Base-by-base conservation (phyloP, 371 early-diverging fungal species). In the Mortierella sp. region DNA sequence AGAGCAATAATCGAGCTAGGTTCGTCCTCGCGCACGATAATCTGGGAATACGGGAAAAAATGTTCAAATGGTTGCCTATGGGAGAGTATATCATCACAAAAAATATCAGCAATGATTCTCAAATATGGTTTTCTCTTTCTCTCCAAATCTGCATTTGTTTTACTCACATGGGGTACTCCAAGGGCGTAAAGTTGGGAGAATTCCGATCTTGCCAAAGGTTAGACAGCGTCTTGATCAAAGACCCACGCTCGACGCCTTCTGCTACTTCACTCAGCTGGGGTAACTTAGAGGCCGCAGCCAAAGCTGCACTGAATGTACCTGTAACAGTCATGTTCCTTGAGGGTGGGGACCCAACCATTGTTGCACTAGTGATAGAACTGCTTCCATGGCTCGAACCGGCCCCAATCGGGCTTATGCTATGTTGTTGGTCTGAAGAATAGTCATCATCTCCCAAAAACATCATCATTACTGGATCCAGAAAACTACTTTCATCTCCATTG, bases 1-100 rank as follows among this genome's bases (percentile, higher is more conserved):
- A 93, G 93, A 0, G 98, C 96, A 35, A 98, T 92, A 58, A 98
- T 95, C 0, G 97, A 96, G 71, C 94, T 94, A 3, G 97, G 97
- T 74, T 98, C 97, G 49, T 95, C 93, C 81, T 97, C 97, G 42
- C 97, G 88, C 1, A 97, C 91, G 32, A 97, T 89, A 45, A 97
- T 90, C 19, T 86, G 85, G 0, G 96, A 96, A 51, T 93, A 95
- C 0, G 90, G 86, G 70, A 97, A 91, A 1, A 98, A 86, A 71
- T 98, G 98, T 56, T 96, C 96, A 3, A 91, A 91, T 0, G 93
- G 89, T 40, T 86, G 85, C 68, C 89, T 89, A 79, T 32, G 8
- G 34, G 29, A n/a, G 7, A 64, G 23, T 28, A 49, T 31, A 29
- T 60, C 0, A 26, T 1, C 8, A 10, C 15, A 13, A 19, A 34